Conservation (phyloP, 805 yeast genomes). For the Metschnikowia orientalis region DNA sequence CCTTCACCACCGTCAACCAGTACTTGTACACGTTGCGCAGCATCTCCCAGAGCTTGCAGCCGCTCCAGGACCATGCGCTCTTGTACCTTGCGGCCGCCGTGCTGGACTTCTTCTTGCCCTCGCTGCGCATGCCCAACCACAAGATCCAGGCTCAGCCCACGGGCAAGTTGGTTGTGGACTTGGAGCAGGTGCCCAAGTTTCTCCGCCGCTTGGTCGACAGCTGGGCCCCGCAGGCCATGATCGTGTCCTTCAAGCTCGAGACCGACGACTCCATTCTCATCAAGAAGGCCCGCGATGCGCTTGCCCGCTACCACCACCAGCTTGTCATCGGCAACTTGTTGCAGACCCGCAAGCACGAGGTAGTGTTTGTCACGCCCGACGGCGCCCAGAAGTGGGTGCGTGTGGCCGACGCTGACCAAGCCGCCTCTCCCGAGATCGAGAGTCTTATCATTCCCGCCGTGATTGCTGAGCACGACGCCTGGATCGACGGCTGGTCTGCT, state of each 20-base stretch:
- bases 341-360: constrained; percentile 83
- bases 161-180: constrained; percentile 75
- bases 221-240: constrained; percentile 96
- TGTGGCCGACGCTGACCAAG: constrained; percentile 32
- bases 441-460: constrained; percentile 76
- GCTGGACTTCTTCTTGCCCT: constrained; percentile 91
- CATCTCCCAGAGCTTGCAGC: constrained; percentile 56
- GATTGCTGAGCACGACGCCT: constrained; percentile 53
- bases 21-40: constrained; percentile 78
- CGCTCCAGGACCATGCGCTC: constrained; percentile 53
- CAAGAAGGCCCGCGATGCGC: constrained; percentile 72
- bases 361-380: constrained; percentile 69
- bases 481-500: constrained; percentile 41
- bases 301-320: constrained; percentile 85
- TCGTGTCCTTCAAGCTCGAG: constrained; percentile 89
- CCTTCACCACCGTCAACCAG: constrained; percentile 94
- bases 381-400: constrained; percentile 46
- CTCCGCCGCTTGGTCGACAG: constrained; percentile 79
- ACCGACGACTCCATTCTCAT: constrained; percentile 73
- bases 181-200: constrained; percentile 96
- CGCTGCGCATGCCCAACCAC: constrained; percentile 81
- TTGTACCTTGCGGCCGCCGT: constrained; percentile 97
- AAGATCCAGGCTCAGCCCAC: constrained; percentile 83
- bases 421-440: constrained; percentile 61
- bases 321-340: constrained; percentile 89